phyloP scores from a whole-genome alignment of 495 filamentous ascomycete species.

The Wilcoxina mikolae region DNA sequence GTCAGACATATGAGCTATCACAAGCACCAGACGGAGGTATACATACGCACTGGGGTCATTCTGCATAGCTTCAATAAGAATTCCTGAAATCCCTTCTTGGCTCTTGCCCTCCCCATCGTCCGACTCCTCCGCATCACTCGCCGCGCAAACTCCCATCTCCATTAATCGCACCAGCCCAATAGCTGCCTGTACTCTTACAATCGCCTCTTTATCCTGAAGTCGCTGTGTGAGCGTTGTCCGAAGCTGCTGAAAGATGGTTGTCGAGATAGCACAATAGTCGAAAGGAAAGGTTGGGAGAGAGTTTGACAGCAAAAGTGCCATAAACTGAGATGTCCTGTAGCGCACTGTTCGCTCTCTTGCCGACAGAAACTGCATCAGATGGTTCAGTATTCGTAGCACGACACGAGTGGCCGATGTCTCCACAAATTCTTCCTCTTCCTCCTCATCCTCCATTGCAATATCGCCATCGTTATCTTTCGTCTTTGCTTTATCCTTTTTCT shows the following conservation, averaged over 20 bases:
- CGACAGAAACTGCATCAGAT: slow-evolving; percentile 58
- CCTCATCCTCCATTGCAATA: slow-evolving; percentile 12
- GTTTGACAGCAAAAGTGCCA: slow-evolving; percentile 71
- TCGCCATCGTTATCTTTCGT: slow-evolving; percentile 13
- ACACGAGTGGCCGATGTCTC: slow-evolving; percentile 74
- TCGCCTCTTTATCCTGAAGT: slow-evolving; percentile 81
- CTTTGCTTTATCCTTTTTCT: slow-evolving; percentile 12
- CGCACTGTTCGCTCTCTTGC: slow-evolving; percentile 86
- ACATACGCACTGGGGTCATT: slow-evolving; percentile 68
- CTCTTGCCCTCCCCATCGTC: slow-evolving; percentile 32
- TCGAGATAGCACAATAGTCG: slow-evolving; percentile 34
- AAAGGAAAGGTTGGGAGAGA: slow-evolving; percentile 46
- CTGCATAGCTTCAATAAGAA: slow-evolving; percentile 75
- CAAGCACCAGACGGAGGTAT: background rate
- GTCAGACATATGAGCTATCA: slow-evolving; percentile 4
- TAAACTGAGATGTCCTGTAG: slow-evolving; percentile 77
- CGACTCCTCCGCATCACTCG: slow-evolving; percentile 45
- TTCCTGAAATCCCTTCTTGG: slow-evolving; percentile 41
- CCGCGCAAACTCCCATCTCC: slow-evolving; percentile 56
- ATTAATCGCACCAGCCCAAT: slow-evolving; percentile 67
- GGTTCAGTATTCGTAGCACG: slow-evolving; percentile 36
- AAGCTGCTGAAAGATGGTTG: slow-evolving; percentile 71
- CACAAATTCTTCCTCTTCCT: slow-evolving; percentile 42
- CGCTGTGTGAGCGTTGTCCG: slow-evolving; percentile 62
- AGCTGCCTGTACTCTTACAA: slow-evolving; percentile 87